These are phyloP conservation scores for Rhizopus sp. DNA, from an alignment of 371 early-diverging fungal species.

Conservation along the genomic window DNA sequence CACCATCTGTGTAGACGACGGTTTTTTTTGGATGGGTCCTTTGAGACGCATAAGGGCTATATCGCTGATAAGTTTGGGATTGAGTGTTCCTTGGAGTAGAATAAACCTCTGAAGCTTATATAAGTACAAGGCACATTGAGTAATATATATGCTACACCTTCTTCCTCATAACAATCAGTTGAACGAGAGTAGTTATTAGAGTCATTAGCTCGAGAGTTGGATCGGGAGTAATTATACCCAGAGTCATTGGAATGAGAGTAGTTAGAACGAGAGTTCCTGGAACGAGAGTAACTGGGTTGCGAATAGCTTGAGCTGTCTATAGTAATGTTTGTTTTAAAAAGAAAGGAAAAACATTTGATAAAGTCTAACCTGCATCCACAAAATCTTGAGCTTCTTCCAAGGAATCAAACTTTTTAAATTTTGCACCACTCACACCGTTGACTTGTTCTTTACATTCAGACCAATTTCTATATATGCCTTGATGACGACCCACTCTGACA, in stretches of 20 bases:
- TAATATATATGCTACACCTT: too few species aligned
- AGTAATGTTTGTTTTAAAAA: conserved; percentile 18
- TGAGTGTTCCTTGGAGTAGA: background rate
- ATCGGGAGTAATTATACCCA: too few species aligned
- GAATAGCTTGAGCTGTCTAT: conserved; percentile 4
- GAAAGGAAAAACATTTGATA: background rate
- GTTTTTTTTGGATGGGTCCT: background rate
- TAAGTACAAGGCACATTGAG: too few species aligned
- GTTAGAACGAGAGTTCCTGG: background rate
- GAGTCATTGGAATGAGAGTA: too few species aligned
- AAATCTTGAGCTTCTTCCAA: conserved; percentile 55
- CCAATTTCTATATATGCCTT: conserved; percentile 65
- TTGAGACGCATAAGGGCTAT: background rate
- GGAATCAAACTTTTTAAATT: conserved; percentile 62
- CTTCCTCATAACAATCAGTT: too few species aligned
- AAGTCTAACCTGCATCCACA: conserved; percentile 5
- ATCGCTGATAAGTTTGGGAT: conserved; percentile 2
- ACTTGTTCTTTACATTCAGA: conserved; percentile 62
- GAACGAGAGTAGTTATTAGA: too few species aligned
- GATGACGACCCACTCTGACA: conserved; percentile 53
- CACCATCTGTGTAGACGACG: conserved; percentile 82
- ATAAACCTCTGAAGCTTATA: background rate
- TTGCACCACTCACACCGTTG: conserved; percentile 53
- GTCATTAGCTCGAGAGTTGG: too few species aligned
- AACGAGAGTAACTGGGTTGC: background rate